phyloP scores from a whole-genome alignment of 169 alveolate genomes.

The Eimeria nieschulzi region DNA sequence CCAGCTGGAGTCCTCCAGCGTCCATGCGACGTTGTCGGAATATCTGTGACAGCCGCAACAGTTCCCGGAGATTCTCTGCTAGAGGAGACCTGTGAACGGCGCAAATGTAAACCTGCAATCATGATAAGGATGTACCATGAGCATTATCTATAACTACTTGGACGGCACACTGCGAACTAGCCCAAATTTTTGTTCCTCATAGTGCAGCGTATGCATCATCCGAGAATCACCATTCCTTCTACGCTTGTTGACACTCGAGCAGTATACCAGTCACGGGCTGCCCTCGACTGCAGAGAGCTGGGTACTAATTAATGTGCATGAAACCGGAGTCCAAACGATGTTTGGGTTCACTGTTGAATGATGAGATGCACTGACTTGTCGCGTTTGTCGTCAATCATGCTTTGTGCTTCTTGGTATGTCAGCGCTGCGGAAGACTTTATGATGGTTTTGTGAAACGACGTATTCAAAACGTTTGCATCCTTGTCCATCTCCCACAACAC shows the following conservation, averaged over 20 bases:
- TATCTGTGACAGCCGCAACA: slow-evolving; percentile 89
- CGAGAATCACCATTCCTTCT: too few relatives aligned
- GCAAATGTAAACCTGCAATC: not conserved
- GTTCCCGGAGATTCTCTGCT: slow-evolving; percentile 69
- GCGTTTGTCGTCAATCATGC: slow-evolving; percentile 75
- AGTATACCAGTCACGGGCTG: too few relatives aligned
- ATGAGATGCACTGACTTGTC: slow-evolving; percentile 20
- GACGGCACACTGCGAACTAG: not conserved
- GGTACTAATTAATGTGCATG: too few relatives aligned
- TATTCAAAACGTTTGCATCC: slow-evolving; percentile 69
- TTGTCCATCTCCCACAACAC: slow-evolving; percentile 81
- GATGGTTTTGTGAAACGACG: slow-evolving; percentile 75
- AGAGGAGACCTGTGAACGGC: slow-evolving; percentile 43
- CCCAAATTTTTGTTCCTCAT: too few relatives aligned
- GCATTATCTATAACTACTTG: not conserved
- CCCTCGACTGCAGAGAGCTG: too few relatives aligned
- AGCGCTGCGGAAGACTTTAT: slow-evolving; percentile 78
- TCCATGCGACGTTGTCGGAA: slow-evolving; percentile 90
- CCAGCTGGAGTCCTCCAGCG: slow-evolving; percentile 95
- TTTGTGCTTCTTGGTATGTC: slow-evolving; percentile 81
- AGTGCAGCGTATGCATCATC: too few relatives aligned
- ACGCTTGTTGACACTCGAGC: too few relatives aligned
- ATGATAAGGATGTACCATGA: not conserved
- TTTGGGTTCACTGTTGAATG: too few relatives aligned
- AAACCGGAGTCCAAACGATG: too few relatives aligned